Base-by-base conservation (phyloP, 352 stramenopile genomes). In the Phytophthora syringae region DNA sequence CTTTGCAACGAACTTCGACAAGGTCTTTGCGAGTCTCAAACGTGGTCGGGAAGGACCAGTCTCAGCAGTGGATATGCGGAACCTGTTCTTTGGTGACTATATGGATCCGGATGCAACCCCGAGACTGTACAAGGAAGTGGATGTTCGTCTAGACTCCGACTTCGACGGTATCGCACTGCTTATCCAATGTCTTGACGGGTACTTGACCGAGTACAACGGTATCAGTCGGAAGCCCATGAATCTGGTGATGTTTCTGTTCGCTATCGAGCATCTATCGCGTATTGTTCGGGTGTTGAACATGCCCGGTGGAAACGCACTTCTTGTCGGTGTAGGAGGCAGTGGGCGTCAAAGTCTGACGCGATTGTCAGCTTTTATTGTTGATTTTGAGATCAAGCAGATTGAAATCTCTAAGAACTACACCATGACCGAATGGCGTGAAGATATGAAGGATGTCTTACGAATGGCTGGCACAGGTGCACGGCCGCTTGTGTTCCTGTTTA, bases 201-300 rank as follows among this genome's bases (percentile, higher is more conserved):
- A 97, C 43, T 64, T 98, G 30, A 79, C 73, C 49, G 93, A 98
- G 57, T 98, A 97, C 80, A 98, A 98, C 59, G 83, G 79, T 1
- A 88, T 97, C 36, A 97, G 84, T 36, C 96, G 95, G 51, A 97
- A 97, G 40, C 90, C 92, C 0, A 98, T 98, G 95, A 96, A 98
- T 58, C 67, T 98, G 4, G 95, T 98, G 5, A 98, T 98, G 92
- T 98, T 98, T 60, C 75, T 97, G 20, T 98, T 98, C 59, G 95
- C 95, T 7, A 97, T 98, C 45, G 93, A 98, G 62, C 95, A 98
- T 55, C 76, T 98, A 48, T 97, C 86, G 13, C 80, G 95, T 7
- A 96, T 98, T 56, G 76, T 92, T 10, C 89, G 95, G 18, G 88
- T 98, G 30, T 81, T 98, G 5, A 98, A 97, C 27, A 98, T 98